phyloP scores from a whole-genome alignment of 2,329 filamentous ascomycete genomes.

The Fusarium scirpi region DNA sequence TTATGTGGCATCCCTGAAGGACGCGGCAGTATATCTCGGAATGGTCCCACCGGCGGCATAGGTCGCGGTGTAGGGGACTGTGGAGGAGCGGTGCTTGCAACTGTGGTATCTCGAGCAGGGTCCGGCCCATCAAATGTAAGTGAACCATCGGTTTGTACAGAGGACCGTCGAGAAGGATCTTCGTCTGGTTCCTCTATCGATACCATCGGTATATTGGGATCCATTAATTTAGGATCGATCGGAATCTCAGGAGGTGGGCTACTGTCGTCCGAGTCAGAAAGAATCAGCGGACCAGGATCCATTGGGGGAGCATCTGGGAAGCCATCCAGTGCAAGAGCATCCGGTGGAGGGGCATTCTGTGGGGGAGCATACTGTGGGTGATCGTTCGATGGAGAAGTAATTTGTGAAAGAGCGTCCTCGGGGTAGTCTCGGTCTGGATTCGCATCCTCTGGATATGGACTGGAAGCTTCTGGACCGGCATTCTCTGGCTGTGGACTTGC shows the following conservation, averaged over 20 bases:
- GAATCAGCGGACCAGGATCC: no score
- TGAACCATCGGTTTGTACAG: not conserved
- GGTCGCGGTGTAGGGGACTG: not conserved
- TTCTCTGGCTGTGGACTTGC: not conserved
- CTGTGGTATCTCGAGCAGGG: not conserved
- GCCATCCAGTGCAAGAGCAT: not conserved
- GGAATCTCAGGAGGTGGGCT: no score
- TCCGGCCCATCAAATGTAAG: not conserved
- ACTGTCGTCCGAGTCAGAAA: no score
- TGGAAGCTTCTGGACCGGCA: not conserved
- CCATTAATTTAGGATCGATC: no score
- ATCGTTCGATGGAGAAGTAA: not conserved
- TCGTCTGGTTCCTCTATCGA: not conserved
- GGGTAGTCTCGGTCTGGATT: not conserved
- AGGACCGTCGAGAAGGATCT: not conserved
- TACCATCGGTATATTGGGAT: not conserved
- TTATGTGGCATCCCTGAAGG: not conserved
- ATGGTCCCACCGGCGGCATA: not conserved
- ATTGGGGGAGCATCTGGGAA: not conserved
- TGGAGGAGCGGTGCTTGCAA: not conserved
- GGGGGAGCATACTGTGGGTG: not conserved
- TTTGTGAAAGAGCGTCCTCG: not conserved
- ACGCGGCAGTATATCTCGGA: not conserved
- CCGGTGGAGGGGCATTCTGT: not conserved
- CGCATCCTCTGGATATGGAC: no score